Conservation (phyloP, 2,329 filamentous ascomycete species). For the Pestalotiopsis sp. region DNA sequence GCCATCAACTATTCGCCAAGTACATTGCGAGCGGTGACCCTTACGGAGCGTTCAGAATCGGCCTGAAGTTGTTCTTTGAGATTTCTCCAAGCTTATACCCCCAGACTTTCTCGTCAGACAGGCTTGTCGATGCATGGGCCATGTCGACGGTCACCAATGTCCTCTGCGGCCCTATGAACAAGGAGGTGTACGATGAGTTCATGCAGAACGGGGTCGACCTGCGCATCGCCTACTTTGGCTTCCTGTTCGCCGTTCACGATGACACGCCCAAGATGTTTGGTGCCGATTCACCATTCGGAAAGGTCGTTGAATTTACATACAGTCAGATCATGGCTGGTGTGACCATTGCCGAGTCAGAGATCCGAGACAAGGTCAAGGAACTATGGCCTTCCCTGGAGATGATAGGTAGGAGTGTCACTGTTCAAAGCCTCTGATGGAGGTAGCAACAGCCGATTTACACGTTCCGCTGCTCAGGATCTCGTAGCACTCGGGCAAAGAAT, state of each 20-base stretch:
- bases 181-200: slow-evolving; percentile 25
- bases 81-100: slow-evolving; percentile 23
- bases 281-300: slow-evolving; percentile 24
- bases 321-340: slow-evolving; percentile 26
- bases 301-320: slow-evolving; percentile 25
- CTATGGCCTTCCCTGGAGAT: slow-evolving; percentile 23
- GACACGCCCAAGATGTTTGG: slow-evolving; percentile 25
- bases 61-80: slow-evolving; percentile 28
- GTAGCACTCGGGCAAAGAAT: neutral
- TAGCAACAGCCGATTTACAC: neutral
- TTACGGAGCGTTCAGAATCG: slow-evolving; percentile 26
- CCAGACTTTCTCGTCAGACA: slow-evolving; percentile 25
- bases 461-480: neutral
- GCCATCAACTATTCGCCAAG: slow-evolving; percentile 22
- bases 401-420: slow-evolving; percentile 19
- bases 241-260: slow-evolving; percentile 28
- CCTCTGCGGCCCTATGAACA: slow-evolving; percentile 21
- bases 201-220: slow-evolving; percentile 24
- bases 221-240: slow-evolving; percentile 26
- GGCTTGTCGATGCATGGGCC: slow-evolving; percentile 24
- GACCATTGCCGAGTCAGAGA: slow-evolving; percentile 20
- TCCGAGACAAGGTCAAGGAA: slow-evolving; percentile 21
- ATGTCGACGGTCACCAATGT: slow-evolving; percentile 27
- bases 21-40: slow-evolving; percentile 24
- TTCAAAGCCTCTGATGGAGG: slow-evolving; percentile 16